Evolutionary conservation across 2,329 filamentous ascomycete species (phyloP).

Genomic region (Clarireedia monteithiana): DNA sequence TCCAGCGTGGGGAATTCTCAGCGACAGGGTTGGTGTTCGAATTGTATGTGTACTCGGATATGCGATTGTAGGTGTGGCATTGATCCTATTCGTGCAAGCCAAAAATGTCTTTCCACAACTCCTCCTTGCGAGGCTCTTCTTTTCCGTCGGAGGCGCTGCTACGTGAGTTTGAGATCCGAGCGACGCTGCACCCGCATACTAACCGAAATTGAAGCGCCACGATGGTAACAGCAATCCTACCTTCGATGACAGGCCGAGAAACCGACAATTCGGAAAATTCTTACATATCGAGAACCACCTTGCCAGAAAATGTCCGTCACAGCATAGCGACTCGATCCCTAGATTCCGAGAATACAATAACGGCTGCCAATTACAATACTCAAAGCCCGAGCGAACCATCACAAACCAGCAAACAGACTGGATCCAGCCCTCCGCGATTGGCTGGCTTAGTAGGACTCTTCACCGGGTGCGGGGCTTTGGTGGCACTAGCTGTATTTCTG

Average conservation of each 20-base stretch:
- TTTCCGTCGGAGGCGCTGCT: constrained; percentile 87
- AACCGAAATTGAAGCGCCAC: constrained; percentile 49
- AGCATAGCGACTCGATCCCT: constrained; percentile 59
- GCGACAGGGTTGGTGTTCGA: constrained; percentile 69
- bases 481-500: constrained; percentile 75
- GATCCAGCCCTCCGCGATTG: constrained; percentile 50
- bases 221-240: constrained; percentile 95
- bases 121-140: constrained; percentile 74
- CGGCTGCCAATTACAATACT: constrained; percentile 46
- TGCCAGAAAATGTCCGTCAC: constrained; percentile 33
- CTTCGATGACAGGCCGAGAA: constrained; percentile 49
- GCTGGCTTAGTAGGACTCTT: constrained; percentile 89
- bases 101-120: constrained; percentile 83
- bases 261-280: constrained; percentile 18
- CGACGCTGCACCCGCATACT: constrained; percentile 4
- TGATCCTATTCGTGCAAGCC: constrained; percentile 79
- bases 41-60: constrained; percentile 73
- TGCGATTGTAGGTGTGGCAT: constrained; percentile 65
- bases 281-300: constrained; percentile 7
- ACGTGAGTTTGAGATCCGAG: constrained; percentile 43
- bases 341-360: constrained; percentile 69
- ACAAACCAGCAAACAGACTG: constrained; percentile 14
- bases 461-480: constrained; percentile 82
- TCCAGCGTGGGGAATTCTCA: constrained; percentile 70
- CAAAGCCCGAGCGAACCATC: constrained; percentile 9